Conservation (phyloP, 2,329 filamentous ascomycete genomes). For the Aureobasidium uvarum region DNA sequence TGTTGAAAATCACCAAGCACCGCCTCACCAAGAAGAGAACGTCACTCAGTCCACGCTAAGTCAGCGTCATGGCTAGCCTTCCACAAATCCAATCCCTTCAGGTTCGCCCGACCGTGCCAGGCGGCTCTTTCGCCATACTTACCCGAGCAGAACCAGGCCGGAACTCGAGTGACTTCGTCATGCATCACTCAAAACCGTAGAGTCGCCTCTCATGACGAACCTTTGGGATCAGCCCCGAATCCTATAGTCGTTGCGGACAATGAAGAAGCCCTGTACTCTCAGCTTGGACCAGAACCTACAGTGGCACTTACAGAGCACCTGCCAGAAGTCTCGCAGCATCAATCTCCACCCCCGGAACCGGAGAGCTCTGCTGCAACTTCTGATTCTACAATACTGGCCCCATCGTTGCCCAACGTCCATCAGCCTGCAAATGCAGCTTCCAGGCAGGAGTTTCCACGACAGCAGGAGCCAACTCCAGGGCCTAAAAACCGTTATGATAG, state of each 20-base stretch:
- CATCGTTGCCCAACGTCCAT: not conserved
- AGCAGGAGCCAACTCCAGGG: not conserved
- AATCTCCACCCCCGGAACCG: not conserved
- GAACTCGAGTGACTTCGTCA: not conserved
- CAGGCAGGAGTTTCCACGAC: not conserved
- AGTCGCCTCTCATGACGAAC: not conserved
- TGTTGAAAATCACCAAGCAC: not conserved
- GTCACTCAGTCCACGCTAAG: too few species aligned
- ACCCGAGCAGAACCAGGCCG: not conserved
- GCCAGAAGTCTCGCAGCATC: not conserved
- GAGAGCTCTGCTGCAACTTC: not conserved
- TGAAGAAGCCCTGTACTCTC: not conserved
- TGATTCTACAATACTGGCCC: not conserved
- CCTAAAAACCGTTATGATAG: not conserved
- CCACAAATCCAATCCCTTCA: not conserved
- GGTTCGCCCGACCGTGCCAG: too few species aligned
- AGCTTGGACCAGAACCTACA: not conserved
- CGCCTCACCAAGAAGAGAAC: not conserved
- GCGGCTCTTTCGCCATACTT: too few species aligned
- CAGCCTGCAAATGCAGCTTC: not conserved
- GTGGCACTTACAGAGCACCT: not conserved
- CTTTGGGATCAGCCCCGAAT: not conserved
- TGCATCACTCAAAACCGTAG: not conserved
- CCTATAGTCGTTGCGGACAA: not conserved
- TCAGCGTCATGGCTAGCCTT: not conserved